Percentiles rank a stretch among this genome's conserved stretches.
These are phyloP conservation scores for Camelina hispida DNA, from an alignment of 345 rosid genomes.

Conservation along the genomic window DNA sequence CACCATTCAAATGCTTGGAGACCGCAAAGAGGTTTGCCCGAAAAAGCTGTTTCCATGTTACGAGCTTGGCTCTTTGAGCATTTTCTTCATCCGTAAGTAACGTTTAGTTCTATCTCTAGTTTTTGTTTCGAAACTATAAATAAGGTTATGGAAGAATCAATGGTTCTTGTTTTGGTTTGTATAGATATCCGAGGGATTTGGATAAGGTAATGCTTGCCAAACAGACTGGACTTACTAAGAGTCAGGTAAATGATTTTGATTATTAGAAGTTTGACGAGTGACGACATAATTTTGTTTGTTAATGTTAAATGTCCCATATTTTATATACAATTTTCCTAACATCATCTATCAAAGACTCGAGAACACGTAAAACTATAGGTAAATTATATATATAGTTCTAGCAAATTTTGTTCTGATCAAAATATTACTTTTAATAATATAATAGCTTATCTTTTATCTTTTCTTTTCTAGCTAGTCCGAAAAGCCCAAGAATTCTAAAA, in stretches of 20 bases:
- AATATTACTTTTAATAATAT: background rate
- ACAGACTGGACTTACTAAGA: conserved; percentile 81
- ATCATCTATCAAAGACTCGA: background rate
- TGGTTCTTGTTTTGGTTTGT: conserved; percentile 26
- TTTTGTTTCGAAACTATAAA: background rate
- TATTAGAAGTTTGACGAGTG: too few species aligned
- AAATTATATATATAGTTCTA: background rate
- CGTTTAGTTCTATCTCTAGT: background rate
- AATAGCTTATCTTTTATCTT: background rate
- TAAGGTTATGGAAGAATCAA: background rate
- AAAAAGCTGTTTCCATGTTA: conserved; percentile 71
- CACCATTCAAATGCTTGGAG: conserved; percentile 78
- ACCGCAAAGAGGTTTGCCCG: conserved; percentile 85
- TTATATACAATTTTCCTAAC: background rate
- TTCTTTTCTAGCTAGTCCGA: too few species aligned
- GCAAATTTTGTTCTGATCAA: background rate
- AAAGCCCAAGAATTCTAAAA: background rate
- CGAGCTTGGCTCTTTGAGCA: conserved; percentile 91
- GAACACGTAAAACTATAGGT: background rate
- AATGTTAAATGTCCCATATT: background rate
- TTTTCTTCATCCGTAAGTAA: conserved; percentile 83
- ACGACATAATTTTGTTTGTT: background rate
- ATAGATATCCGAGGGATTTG: conserved; percentile 81
- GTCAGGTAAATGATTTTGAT: conserved; percentile 57
- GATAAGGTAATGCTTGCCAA: conserved; percentile 83